Evolutionary conservation across 352 stramenopile genomes (phyloP), one percentile per base, ranked within the genome.

Genomic region (Pythium phragmiticola): DNA sequence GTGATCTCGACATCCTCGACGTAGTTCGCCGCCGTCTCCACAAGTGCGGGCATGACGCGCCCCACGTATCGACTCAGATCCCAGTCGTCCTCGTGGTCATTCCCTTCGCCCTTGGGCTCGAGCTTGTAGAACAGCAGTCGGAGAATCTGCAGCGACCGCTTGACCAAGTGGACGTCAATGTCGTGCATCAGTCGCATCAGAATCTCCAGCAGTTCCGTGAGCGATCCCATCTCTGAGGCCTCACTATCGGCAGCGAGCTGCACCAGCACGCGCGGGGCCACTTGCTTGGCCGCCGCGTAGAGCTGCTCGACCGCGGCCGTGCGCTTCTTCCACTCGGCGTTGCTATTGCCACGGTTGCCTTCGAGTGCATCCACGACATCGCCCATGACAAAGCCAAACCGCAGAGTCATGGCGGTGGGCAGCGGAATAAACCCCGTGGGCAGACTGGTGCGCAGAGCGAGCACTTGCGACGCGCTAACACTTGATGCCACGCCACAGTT

Each of bases 301-400:
- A 92, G 61, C 47, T 85, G 74, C 56, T 90, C 80, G 9, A 88
- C 80, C 4, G 81, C 81, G 16, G 64, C 64, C 4, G 81, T 72
- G 3, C 83, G 70, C 30, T 78, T 82, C 66, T 90, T 92, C 83
- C 83, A 92, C 43, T 89, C 80, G 8, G 79, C 70, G 42, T 92
- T 90, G 16, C 79, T 88, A 49, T 86, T 88, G 36, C 75, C 82
- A 4, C 66, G 70, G 47, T 63, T 77, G 0, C 30, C 66, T 12
- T 60, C 56, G 17, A 90, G 56, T 14, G 60, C 63, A 0, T 68
- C 65, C n/a, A 88, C 53, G 19, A 86, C 65, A 3, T 78, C 73
- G 23, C n/a, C 26, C 9, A 66, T 52, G 12, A 90, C 57, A 19
- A 88, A 88, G 2, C 80, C 78, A 45, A 83, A 90, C 33, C 54